These are phyloP conservation scores for Aspergillus sp. DNA, from an alignment of 2,329 filamentous ascomycete genomes.

Conservation along the genomic window DNA sequence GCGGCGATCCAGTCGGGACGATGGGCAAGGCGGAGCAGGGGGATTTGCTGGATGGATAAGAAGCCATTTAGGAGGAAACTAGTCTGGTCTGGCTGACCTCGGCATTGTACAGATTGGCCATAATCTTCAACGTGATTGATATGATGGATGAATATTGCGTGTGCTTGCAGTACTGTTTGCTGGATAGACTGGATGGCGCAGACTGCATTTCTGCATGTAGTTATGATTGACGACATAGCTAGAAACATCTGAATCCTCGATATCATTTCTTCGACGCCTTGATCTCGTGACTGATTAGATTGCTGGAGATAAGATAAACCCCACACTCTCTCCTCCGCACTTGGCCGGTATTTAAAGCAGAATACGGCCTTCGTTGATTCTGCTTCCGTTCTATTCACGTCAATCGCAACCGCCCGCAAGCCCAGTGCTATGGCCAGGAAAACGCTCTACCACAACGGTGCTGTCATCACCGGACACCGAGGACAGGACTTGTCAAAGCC, in stretches of 20 bases:
- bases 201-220: not conserved
- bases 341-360: no score
- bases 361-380: no score
- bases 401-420: not conserved
- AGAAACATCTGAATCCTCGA: no score
- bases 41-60: constrained; percentile 19
- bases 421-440: constrained; percentile 5
- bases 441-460: constrained; percentile 11
- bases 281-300: not conserved
- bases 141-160: no score
- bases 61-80: constrained; percentile 18
- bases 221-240: not conserved
- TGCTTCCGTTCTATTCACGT: not conserved
- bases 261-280: no score
- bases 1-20: constrained; percentile 8
- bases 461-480: constrained; percentile 4
- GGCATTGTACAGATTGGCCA: not conserved
- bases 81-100: not conserved
- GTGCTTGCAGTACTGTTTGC: not conserved
- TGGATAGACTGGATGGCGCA: not conserved
- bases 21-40: constrained; percentile 5
- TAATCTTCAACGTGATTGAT: no score
- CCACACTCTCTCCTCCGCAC: not conserved
- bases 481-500: not conserved
- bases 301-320: not conserved